Evolutionary conservation across 2,329 filamentous ascomycete species (phyloP), one percentile per base, ranked within the genome.

Genomic region (Fusarium sp.): DNA sequence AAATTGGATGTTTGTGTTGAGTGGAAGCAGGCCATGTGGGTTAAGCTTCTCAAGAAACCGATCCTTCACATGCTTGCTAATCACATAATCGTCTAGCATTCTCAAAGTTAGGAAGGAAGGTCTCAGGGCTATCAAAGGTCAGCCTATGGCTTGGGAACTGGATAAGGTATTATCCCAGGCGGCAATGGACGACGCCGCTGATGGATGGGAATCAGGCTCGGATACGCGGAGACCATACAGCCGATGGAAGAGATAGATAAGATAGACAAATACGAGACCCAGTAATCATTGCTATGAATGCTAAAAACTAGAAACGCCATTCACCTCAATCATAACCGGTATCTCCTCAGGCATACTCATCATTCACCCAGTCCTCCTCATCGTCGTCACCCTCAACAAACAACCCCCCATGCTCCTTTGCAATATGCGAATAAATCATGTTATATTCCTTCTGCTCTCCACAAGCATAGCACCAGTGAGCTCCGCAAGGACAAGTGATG

Each of bases 381-480:
- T 80, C 68, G n/a, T 76, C 75, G 10, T 74, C 69, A 20, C 47
- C 59, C 2, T 73, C 74, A 18, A 33, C 68, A 65, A 74, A 82
- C 57, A 77, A 72, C 1, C 82, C 82, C 0, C 79, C 80, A 69
- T 85, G 83, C 22, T 65, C 79, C 13, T 45, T 22, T 6, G 56
- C 61, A 74, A 86, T 82, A 66, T 86, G 85, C 1, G 35, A 13
- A 68, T 86, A 86, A 27, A 87, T 84, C 4, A 69, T 56, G 0
- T 52, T 40, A 3, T 60, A 57, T 5, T 69, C 68, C 14, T 78
- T 79, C 18, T 72, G 69, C 67, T 79, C 67, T 0, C 84, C 82
- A 70, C 82, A 86, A 13, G 79, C 77, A 79, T 81, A 86, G 65
- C 84, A 86, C 84, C 84, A 86, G 66, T 85, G 80, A 18, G 71